A percentile compares a stretch with the other conserved stretches of the same genome.
These are phyloP conservation scores for Moringa oleifera DNA, from an alignment of 345 rosid species.

Conservation along the genomic window DNA sequence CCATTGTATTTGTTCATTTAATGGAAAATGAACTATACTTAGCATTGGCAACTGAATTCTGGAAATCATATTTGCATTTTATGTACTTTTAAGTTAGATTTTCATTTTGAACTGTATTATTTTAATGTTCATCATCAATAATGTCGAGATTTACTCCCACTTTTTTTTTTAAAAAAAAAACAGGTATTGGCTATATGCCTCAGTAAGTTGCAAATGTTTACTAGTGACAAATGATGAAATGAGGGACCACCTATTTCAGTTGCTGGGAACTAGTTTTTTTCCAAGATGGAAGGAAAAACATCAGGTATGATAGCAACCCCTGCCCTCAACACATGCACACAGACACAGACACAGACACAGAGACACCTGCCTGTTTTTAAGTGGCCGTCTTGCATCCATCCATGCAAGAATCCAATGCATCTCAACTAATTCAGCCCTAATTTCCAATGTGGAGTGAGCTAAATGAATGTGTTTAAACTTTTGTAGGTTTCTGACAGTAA, in stretches of 20 bases:
- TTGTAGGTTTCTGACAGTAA: no score
- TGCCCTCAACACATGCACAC: no score
- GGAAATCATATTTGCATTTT: not conserved
- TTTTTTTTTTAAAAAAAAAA: conserved; percentile 16
- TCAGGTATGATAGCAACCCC: conserved; percentile 60
- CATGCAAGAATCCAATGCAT: not conserved
- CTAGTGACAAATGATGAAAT: conserved; percentile 91
- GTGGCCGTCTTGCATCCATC: conserved; percentile 12
- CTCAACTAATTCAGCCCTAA: no score
- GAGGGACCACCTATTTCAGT: conserved; percentile 96
- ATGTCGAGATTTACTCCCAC: not conserved
- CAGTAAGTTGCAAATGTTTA: conserved; percentile 77
- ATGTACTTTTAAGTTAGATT: no score
- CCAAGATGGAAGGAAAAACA: conserved; percentile 99
- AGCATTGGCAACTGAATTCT: not conserved
- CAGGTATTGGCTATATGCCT: conserved; percentile 98
- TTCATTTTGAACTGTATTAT: not conserved
- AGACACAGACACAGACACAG: no score
- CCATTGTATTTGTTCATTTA: no score
- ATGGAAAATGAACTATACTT: no score
- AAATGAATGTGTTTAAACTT: no score
- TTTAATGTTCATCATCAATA: not conserved
- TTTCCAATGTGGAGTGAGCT: no score
- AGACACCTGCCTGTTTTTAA: no score
- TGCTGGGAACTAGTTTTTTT: conserved; percentile 82